phyloP scores from a whole-genome alignment of 768 basidiomycete genomes.

The Phlegmacium glaucopus region DNA sequence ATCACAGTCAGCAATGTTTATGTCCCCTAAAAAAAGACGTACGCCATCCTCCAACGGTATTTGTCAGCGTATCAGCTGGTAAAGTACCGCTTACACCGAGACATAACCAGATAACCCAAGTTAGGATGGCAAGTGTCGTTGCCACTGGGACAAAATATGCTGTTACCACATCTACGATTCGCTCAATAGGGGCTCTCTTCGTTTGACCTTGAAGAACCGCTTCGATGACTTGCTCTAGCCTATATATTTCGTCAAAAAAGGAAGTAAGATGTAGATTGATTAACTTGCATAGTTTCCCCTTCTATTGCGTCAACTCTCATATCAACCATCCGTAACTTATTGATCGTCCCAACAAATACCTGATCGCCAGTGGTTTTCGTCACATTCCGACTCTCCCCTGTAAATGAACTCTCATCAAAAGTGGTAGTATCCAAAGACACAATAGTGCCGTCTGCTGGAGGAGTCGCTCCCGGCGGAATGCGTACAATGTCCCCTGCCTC shows the following conservation, averaged over 20 bases:
- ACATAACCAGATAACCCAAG: slow-evolving; percentile 71
- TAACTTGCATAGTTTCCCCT: slow-evolving; percentile 63
- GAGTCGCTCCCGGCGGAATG: slow-evolving; percentile 66
- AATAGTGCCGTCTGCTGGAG: slow-evolving; percentile 74
- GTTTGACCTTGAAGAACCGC: slow-evolving; percentile 78
- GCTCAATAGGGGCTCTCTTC: slow-evolving; percentile 74
- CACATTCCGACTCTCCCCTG: slow-evolving; percentile 70
- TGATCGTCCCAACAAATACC: slow-evolving; percentile 77
- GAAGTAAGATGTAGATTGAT: background rate
- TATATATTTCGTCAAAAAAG: slow-evolving; percentile 18
- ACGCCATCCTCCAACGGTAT: slow-evolving; percentile 59
- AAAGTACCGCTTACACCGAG: slow-evolving; percentile 57
- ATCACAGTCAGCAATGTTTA: background rate
- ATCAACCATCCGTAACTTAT: slow-evolving; percentile 57
- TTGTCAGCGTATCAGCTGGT: slow-evolving; percentile 54
- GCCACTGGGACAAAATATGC: slow-evolving; percentile 79
- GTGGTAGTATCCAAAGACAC: slow-evolving; percentile 39
- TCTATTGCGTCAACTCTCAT: slow-evolving; percentile 59
- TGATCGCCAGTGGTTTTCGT: slow-evolving; percentile 58
- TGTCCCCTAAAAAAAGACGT: slow-evolving; percentile 28
- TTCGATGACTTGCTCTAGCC: slow-evolving; percentile 71
- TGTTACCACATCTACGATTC: slow-evolving; percentile 71
- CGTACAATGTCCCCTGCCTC: slow-evolving; percentile 80
- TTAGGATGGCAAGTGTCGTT: slow-evolving; percentile 70
- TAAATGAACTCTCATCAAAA: slow-evolving; percentile 85